Percentiles rank a stretch among this genome's conserved stretches.
These are phyloP conservation scores for Podosphaera fusca DNA, from an alignment of 2,329 filamentous ascomycete genomes.

Conservation along the genomic window DNA sequence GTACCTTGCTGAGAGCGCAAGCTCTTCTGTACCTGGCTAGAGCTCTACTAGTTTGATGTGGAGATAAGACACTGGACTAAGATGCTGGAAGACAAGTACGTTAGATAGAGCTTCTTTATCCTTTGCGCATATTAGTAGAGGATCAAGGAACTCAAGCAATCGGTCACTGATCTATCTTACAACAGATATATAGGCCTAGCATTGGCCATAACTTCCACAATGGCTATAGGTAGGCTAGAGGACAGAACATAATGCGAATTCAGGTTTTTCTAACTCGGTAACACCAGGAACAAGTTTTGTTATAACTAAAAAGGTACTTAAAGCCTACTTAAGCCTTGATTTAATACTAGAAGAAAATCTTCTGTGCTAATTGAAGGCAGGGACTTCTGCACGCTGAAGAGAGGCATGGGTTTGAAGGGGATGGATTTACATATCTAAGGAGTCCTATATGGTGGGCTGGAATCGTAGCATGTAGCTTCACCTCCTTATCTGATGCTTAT, in stretches of 20 bases:
- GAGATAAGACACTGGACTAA: slow-evolving; percentile 4
- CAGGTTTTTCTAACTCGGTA: neutral
- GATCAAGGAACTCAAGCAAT: neutral
- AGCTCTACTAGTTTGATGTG: neutral
- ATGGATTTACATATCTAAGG: slow-evolving; percentile 80
- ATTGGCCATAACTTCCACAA: slow-evolving; percentile 49
- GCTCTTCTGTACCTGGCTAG: neutral
- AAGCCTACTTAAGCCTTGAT: neutral
- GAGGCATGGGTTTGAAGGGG: slow-evolving; percentile 85
- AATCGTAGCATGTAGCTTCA: slow-evolving; percentile 54
- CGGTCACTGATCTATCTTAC: slow-evolving; percentile 9
- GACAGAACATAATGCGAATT: slow-evolving; percentile 2
- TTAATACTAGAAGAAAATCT: neutral
- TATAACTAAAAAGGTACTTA: slow-evolving; percentile 81
- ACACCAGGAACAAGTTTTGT: slow-evolving; percentile 74
- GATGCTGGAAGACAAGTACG: slow-evolving; percentile 25
- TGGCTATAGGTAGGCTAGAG: slow-evolving; percentile 44
- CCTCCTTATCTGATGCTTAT: slow-evolving; percentile 1
- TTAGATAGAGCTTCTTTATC: slow-evolving; percentile 2
- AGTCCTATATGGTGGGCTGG: slow-evolving; percentile 97
- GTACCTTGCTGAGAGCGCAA: neutral
- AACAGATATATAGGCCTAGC: slow-evolving; percentile 52
- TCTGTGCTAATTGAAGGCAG: slow-evolving; percentile 21
- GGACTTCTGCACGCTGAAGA: slow-evolving; percentile 79
- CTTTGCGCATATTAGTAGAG: neutral